These are phyloP conservation scores for Daldinia grandis DNA, from an alignment of 495 filamentous ascomycete species.

Conservation along the genomic window DNA sequence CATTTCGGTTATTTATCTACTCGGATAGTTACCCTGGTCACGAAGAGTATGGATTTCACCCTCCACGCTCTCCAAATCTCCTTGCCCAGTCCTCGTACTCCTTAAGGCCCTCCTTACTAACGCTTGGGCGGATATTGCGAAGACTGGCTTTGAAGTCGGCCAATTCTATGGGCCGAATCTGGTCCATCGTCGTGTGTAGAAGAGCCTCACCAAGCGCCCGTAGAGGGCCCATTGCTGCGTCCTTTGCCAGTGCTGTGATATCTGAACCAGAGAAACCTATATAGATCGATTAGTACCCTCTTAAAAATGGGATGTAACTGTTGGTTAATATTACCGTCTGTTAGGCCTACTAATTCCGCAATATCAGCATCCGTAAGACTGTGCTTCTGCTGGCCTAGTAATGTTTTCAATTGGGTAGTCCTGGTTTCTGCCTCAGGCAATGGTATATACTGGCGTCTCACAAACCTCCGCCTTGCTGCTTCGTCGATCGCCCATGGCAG, in stretches of 20 bases:
- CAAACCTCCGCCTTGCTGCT: slow-evolving; percentile 89
- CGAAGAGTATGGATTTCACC: slow-evolving; percentile 52
- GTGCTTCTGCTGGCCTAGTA: slow-evolving; percentile 90
- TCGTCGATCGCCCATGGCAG: slow-evolving; percentile 98
- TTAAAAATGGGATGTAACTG: not conserved
- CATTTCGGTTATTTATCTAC: not conserved
- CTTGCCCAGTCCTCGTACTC: slow-evolving; percentile 94
- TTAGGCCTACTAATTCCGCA: slow-evolving; percentile 76
- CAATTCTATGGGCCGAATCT: slow-evolving; percentile 87
- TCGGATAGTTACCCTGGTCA: no score
- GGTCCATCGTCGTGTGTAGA: slow-evolving; percentile 88
- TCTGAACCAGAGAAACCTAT: slow-evolving; percentile 96
- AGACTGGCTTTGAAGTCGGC: slow-evolving; percentile 88
- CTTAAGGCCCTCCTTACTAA: slow-evolving; percentile 82
- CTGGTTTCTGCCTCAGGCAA: slow-evolving; percentile 85
- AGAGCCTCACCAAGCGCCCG: slow-evolving; percentile 90
- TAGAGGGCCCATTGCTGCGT: slow-evolving; percentile 97
- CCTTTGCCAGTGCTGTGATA: slow-evolving; percentile 96
- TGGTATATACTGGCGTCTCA: slow-evolving; percentile 94
- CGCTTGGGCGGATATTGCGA: slow-evolving; percentile 86
- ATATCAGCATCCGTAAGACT: slow-evolving; percentile 78
- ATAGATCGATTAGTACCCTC: slow-evolving; percentile 14
- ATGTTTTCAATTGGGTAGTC: slow-evolving; percentile 74
- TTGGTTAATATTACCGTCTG: slow-evolving; percentile 72
- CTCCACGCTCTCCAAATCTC: slow-evolving; percentile 91